A percentile compares a stretch with the other conserved stretches of the same genome.
Evolutionary conservation across 1,284 basidiomycete species (phyloP).

Genomic region (Irpex rosettiformis): DNA sequence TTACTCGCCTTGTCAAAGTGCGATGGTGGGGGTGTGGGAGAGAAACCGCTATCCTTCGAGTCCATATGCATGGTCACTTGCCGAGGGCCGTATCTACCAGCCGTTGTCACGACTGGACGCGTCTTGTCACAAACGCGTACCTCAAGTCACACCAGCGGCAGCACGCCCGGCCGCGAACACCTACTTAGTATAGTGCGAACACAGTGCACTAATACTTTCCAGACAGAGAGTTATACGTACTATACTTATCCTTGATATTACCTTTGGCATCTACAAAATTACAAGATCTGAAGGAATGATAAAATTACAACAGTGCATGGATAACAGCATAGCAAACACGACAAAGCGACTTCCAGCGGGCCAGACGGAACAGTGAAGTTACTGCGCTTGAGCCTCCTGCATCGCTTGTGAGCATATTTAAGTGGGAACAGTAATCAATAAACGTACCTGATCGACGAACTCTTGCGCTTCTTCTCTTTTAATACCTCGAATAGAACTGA

Average conservation of each 20-base stretch:
- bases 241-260: too few relatives aligned
- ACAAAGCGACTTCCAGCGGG: not conserved
- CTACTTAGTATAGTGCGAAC: too few relatives aligned
- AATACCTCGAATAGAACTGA: conserved; percentile 84
- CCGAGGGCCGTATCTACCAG: not conserved
- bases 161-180: not conserved
- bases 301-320: not conserved
- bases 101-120: not conserved
- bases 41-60: not conserved
- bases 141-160: not conserved
- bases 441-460: conserved; percentile 78
- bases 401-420: not conserved
- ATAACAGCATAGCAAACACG: not conserved
- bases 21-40: not conserved
- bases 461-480: conserved; percentile 83
- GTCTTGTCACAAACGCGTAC: conserved; percentile 1
- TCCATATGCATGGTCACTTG: not conserved
- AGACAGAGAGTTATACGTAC: too few relatives aligned
- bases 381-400: conserved; percentile 57
- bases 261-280: too few relatives aligned
- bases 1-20: not conserved
- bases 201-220: too few relatives aligned
- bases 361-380: conserved; percentile 13
- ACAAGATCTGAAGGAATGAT: not conserved
- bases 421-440: not conserved